Percentiles rank a stretch among this genome's conserved stretches.
These are phyloP conservation scores for Plicaturopsis crispa DNA, from an alignment of 768 basidiomycete genomes.

Conservation along the genomic window DNA sequence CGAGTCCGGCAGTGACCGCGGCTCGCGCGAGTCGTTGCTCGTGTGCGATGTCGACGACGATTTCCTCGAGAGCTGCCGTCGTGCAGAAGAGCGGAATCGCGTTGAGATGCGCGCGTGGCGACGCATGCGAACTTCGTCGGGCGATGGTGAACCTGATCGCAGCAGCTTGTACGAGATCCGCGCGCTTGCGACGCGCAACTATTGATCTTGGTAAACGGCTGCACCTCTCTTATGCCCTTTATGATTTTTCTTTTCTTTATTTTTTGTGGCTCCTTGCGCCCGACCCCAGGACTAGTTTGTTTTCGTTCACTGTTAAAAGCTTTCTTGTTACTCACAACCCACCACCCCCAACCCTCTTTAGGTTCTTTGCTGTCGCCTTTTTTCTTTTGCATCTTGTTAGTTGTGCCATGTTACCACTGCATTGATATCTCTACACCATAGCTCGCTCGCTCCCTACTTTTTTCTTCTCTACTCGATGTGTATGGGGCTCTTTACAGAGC, in stretches of 20 bases:
- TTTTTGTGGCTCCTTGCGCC: not conserved
- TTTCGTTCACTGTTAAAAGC: too few species aligned
- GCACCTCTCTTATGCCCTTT: not conserved
- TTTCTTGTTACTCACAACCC: too few species aligned
- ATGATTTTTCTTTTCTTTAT: not conserved
- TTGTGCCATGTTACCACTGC: too few species aligned
- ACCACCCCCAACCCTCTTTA: too few species aligned
- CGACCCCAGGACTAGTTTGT: too few species aligned
- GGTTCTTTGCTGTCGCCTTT: too few species aligned
- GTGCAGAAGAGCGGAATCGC: conserved; percentile 78
- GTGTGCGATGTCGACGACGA: conserved; percentile 71
- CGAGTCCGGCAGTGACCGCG: conserved; percentile 72
- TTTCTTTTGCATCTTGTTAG: too few species aligned
- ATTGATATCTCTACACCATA: too few species aligned
- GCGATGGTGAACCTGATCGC: conserved; percentile 40
- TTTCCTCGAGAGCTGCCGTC: conserved; percentile 63
- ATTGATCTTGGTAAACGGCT: conserved; percentile 31
- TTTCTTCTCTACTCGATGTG: too few species aligned
- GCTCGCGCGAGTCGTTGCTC: conserved; percentile 74
- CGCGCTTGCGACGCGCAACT: conserved; percentile 78
- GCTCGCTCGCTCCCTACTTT: too few species aligned
- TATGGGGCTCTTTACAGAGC: too few species aligned
- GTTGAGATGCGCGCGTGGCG: conserved; percentile 82
- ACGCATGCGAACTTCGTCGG: conserved; percentile 15
- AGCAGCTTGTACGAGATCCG: conserved; percentile 75